Evolutionary conservation across 768 basidiomycete species (phyloP).

Genomic region (Lyophyllum atratum): DNA sequence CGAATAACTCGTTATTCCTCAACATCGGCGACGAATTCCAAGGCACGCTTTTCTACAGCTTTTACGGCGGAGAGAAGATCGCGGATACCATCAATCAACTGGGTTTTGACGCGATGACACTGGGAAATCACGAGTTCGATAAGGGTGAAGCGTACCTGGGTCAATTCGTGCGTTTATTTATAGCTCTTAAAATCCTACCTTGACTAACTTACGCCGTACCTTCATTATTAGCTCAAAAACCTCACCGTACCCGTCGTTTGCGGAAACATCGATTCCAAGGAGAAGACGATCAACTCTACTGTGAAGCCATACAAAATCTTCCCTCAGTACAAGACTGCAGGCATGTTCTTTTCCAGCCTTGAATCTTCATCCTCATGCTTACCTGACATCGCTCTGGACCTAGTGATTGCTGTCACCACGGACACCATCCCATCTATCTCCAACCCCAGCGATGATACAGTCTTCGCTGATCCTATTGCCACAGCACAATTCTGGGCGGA

Average conservation of each 20-base stretch:
- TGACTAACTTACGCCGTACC: background rate
- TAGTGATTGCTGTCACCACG: constrained; percentile 7
- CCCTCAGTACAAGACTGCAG: constrained; percentile 7
- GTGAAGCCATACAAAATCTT: constrained; percentile 9
- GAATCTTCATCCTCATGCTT: no score
- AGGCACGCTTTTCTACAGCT: constrained; percentile 5
- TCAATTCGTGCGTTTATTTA: background rate
- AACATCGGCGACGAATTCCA: constrained; percentile 9
- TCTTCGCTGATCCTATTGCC: constrained; percentile 7
- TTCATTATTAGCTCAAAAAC: background rate
- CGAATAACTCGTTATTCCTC: constrained; percentile 9
- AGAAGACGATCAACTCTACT: constrained; percentile 6
- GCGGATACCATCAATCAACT: constrained; percentile 7
- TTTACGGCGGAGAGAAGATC: constrained; percentile 9
- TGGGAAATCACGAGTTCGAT: constrained; percentile 9
- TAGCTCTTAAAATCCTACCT: background rate
- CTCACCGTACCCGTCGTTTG: constrained; percentile 3
- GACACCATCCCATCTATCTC: constrained; percentile 8
- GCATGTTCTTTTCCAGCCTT: background rate
- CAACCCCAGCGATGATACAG: constrained; percentile 5
- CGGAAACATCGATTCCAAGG: constrained; percentile 6
- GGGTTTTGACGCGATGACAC: constrained; percentile 6
- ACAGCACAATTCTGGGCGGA: constrained; percentile 7
- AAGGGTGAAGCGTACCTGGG: constrained; percentile 6
- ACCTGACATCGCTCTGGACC: background rate